Evolutionary conservation across 495 filamentous ascomycete species (phyloP).

Genomic region (Penicillium canariense): DNA sequence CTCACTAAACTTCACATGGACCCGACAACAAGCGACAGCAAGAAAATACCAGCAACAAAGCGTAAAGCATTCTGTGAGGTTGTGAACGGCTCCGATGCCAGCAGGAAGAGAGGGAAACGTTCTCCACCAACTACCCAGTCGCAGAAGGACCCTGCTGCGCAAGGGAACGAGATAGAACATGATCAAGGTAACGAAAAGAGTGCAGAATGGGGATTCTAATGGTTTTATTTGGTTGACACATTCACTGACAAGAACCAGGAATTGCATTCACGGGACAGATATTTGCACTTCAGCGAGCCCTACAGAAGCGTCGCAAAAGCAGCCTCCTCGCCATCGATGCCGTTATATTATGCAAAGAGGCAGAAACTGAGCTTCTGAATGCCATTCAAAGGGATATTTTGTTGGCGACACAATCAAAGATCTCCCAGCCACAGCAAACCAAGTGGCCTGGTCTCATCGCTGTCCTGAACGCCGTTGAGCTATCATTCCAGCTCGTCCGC

Average conservation of each 20-base stretch:
- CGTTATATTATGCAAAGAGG: conserved; percentile 28
- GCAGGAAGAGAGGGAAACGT: conserved; percentile 15
- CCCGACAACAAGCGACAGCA: not conserved
- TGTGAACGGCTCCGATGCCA: not conserved
- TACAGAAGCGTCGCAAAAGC: conserved; percentile 29
- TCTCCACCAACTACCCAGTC: not conserved
- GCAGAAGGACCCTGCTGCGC: not conserved
- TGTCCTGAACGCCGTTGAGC: conserved; percentile 22
- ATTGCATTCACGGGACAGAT: conserved; percentile 35
- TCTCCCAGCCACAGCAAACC: not conserved
- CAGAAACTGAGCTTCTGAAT: conserved; percentile 18
- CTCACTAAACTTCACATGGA: conserved; percentile 18
- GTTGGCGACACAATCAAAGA: not conserved
- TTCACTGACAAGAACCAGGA: conserved; percentile 5
- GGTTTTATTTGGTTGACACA: conserved; percentile 4
- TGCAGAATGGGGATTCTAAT: not conserved
- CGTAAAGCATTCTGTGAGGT: conserved; percentile 20
- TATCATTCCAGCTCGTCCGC: conserved; percentile 25
- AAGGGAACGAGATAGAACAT: not conserved
- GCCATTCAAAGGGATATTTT: conserved; percentile 6
- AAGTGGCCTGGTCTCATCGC: conserved; percentile 15
- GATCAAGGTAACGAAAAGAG: not conserved
- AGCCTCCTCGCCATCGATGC: conserved; percentile 22
- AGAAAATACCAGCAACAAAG: conserved; percentile 20
- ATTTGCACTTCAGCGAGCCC: conserved; percentile 29